phyloP scores from a whole-genome alignment of 2,329 filamentous ascomycete species.

The Pseudopithomyces chartarum region DNA sequence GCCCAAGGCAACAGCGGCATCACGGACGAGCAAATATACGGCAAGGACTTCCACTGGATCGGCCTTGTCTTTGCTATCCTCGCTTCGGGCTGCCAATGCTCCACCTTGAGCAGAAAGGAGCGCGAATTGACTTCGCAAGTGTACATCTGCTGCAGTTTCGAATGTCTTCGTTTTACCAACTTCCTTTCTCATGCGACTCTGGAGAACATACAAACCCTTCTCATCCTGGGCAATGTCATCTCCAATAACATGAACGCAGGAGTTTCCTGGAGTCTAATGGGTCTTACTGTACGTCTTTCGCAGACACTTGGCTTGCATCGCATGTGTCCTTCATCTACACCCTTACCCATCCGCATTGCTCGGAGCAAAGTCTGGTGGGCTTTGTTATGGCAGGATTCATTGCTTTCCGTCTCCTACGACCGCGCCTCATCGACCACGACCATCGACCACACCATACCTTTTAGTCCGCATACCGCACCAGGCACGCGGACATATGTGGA shows the following conservation, averaged over 20 bases:
- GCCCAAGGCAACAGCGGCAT: constrained; percentile 50
- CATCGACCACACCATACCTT: constrained; percentile 50
- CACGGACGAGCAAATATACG: constrained; percentile 61
- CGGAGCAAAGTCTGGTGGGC: constrained; percentile 59
- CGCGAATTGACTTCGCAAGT: constrained; percentile 68
- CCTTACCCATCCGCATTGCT: constrained; percentile 49
- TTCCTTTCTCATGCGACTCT: constrained; percentile 66
- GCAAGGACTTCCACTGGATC: constrained; percentile 63
- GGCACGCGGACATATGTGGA: constrained; percentile 62
- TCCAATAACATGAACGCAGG: constrained; percentile 69
- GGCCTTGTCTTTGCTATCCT: constrained; percentile 65
- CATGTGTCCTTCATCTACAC: constrained; percentile 59
- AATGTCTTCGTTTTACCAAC: constrained; percentile 67
- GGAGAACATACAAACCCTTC: constrained; percentile 65
- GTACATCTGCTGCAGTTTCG: constrained; percentile 68
- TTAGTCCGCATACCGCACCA: constrained; percentile 49
- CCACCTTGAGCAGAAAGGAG: constrained; percentile 62
- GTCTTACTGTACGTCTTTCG: constrained; percentile 64
- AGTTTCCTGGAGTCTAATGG: constrained; percentile 64
- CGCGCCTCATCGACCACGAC: constrained; percentile 63
- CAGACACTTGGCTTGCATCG: constrained; percentile 65
- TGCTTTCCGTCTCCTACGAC: constrained; percentile 68
- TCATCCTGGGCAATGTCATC: constrained; percentile 66
- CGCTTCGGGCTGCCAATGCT: constrained; percentile 67
- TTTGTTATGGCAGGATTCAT: constrained; percentile 67